Evolutionary conservation across 2,329 filamentous ascomycete species (phyloP).

Genomic region (Cladorrhinum sp.): DNA sequence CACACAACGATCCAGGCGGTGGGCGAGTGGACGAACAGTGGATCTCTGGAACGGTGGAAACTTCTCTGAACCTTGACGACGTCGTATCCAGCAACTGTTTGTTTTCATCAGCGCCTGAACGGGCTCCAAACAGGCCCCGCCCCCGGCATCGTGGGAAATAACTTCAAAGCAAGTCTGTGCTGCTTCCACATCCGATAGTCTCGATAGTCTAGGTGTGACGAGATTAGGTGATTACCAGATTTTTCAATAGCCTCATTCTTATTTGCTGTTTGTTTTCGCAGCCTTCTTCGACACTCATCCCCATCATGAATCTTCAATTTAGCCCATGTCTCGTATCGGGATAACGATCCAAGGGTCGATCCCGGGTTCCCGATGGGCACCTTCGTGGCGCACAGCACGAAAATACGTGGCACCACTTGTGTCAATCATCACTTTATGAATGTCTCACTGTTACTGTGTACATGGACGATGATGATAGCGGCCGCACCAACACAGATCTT

Average conservation of each 20-base stretch:
- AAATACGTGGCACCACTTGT: not conserved
- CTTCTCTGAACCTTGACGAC: not conserved
- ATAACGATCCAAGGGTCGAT: not conserved
- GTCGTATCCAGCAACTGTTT: not conserved
- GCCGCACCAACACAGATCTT: not conserved
- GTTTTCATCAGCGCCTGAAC: too few species aligned
- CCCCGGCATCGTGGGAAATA: too few species aligned
- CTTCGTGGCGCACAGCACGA: not conserved
- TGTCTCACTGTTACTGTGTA: not conserved
- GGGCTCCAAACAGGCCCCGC: too few species aligned
- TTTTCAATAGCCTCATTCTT: not conserved
- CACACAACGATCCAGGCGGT: not conserved
- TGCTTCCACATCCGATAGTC: too few species aligned
- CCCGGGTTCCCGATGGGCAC: not conserved
- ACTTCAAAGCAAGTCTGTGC: too few species aligned
- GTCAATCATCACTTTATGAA: not conserved
- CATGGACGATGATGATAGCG: not conserved
- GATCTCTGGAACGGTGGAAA: not conserved
- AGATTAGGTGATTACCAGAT: not conserved
- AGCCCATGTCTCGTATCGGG: not conserved
- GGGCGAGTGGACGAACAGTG: not conserved
- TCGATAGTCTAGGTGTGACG: not conserved
- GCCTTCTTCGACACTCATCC: not conserved
- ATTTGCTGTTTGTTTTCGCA: not conserved
- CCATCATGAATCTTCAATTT: too few species aligned